phyloP scores from a whole-genome alignment of 2,329 filamentous ascomycete species.

The Calonectria henricotiae region DNA sequence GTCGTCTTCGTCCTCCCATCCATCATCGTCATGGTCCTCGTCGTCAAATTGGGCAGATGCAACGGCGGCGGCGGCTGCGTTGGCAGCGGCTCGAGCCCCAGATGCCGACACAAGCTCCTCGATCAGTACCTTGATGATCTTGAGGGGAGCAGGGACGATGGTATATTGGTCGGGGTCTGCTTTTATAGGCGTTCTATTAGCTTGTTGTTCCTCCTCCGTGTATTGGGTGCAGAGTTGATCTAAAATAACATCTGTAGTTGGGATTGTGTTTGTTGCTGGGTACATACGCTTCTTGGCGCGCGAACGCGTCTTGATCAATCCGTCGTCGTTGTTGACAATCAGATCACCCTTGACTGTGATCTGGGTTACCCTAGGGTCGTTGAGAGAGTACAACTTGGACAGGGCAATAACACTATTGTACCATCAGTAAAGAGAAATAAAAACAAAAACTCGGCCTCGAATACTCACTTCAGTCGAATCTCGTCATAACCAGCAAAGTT shows the following conservation, averaged over 20 bases:
- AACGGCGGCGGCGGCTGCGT: slow-evolving; percentile 75
- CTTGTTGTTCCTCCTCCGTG: slow-evolving; percentile 40
- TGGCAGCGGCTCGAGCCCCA: slow-evolving; percentile 74
- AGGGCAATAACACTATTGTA: slow-evolving; percentile 85
- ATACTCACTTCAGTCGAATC: slow-evolving; percentile 92
- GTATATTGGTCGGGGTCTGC: slow-evolving; percentile 91
- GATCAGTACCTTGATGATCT: slow-evolving; percentile 96
- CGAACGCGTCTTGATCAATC: slow-evolving; percentile 92
- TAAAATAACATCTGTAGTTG: slow-evolving; percentile 42
- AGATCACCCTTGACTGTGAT: slow-evolving; percentile 94
- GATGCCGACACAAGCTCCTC: slow-evolving; percentile 91
- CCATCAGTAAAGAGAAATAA: slow-evolving; percentile 52
- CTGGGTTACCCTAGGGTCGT: slow-evolving; percentile 84
- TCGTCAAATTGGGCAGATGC: slow-evolving; percentile 73
- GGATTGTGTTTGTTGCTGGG: slow-evolving; percentile 42
- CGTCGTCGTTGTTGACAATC: slow-evolving; percentile 82
- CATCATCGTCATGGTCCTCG: slow-evolving; percentile 83
- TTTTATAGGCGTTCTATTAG: slow-evolving; percentile 50
- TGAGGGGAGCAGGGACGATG: slow-evolving; percentile 88
- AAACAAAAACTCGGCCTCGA: background rate
- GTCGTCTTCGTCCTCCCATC: slow-evolving; percentile 90
- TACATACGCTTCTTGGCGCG: slow-evolving; percentile 84
- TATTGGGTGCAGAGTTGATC: slow-evolving; percentile 46
- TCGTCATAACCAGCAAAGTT: slow-evolving; percentile 99
- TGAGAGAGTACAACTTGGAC: slow-evolving; percentile 90